phyloP scores from a whole-genome alignment of 768 basidiomycete species.

The Auriscalpium orientale region DNA sequence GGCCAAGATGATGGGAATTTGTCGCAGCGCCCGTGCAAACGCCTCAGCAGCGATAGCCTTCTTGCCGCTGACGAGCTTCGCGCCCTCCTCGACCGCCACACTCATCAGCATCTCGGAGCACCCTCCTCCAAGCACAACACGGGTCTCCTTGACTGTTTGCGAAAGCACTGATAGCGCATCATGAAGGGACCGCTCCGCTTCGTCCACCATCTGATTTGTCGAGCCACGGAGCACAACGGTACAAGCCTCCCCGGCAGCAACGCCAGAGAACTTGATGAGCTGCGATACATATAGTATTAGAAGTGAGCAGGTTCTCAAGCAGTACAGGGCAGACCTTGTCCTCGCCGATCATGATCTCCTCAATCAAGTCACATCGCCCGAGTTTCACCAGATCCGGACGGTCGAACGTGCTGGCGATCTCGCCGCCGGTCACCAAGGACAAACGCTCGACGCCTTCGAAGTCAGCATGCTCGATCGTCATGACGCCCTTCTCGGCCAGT shows the following conservation, averaged over 20 bases:
- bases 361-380: constrained; percentile 88
- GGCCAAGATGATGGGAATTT: constrained; percentile 94
- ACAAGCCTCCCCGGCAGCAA: constrained; percentile 95
- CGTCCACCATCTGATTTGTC: constrained; percentile 98
- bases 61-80: constrained; percentile 82
- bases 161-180: constrained; percentile 96
- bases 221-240: constrained; percentile 97
- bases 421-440: constrained; percentile 94
- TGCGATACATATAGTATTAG: constrained; percentile 25
- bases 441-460: constrained; percentile 97
- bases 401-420: constrained; percentile 95
- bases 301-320: background rate
- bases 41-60: constrained; percentile 93
- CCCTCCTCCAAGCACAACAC: constrained; percentile 90
- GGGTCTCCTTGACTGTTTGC: constrained; percentile 95
- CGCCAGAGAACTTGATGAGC: constrained; percentile 99
- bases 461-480: constrained; percentile 97
- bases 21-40: constrained; percentile 80
- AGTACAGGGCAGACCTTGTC: constrained; percentile 66
- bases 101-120: constrained; percentile 99
- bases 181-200: constrained; percentile 95
- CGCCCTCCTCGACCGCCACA: constrained; percentile 86
- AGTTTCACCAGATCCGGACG: constrained; percentile 88
- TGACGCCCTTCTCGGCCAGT: constrained; percentile 88
- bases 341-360: constrained; percentile 99